Evolutionary conservation across 352 stramenopile genomes (phyloP), one percentile per base, ranked within the genome.

Genomic region (Pythium aphanidermatum): DNA sequence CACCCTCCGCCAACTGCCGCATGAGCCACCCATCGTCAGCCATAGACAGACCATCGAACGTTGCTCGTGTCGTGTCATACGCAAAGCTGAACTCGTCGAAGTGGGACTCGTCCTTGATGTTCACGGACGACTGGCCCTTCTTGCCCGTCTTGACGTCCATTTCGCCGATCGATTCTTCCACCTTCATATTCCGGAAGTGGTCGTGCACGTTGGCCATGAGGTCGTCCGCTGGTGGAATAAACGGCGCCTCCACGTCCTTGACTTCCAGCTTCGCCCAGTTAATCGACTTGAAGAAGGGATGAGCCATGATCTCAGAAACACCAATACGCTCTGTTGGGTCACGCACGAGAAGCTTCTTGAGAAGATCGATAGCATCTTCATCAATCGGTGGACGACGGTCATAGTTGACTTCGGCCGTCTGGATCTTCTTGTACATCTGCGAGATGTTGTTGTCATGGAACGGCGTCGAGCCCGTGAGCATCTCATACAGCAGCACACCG

Each of bases 401-500:
- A 50, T 92, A 95, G 52, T 88, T 87, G 32, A 93, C 72, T 36
- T 92, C 79, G 4, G 77, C 81, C 25, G 69, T 91, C 50, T 91
- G 79, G 55, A 95, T 95, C 50, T 92, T 91, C 55, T 89, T 87
- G 68, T 92, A 95, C 73, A 93, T 91, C 21, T 83, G 66, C 32
- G 82, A 89, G 14, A 90, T 81, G 46, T 92, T 89, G 6, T 66
- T 50, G 57, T 93, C 77, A 36, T 92, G 74, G 58, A 96, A 97
- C 40, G 88, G 88, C 46, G 86, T 95, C 35, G 59, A 69, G 13
- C 87, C 88, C 6, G 79, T 92, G 20, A 96, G 60, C 71, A 96
- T 89, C 58, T 96, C 86, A 43, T 92, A 96, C 16, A 96, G 38
- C 14, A 96, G 51, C 14, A 96, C 80, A 34, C 86, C 86, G 37